Conservation (phyloP, 2,329 filamentous ascomycete species). For the Xylariaceae sp. region DNA sequence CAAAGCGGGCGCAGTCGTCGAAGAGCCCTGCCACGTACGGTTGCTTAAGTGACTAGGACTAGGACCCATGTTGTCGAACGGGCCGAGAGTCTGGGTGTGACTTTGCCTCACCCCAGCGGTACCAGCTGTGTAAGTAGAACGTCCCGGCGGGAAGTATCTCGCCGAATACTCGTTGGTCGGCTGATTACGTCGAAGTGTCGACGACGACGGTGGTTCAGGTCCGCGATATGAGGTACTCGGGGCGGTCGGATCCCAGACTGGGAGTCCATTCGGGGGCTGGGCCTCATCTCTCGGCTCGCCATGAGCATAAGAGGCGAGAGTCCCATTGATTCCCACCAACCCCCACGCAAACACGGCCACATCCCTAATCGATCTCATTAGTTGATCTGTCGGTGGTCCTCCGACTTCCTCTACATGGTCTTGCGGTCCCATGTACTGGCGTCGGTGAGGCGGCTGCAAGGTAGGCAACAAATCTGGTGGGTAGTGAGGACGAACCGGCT, state of each 20-base stretch:
- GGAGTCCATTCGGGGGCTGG: constrained; percentile 54
- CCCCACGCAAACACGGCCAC: constrained; percentile 87
- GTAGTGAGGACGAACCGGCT: constrained; percentile 52
- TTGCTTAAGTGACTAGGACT: constrained; percentile 10
- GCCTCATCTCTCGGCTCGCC: constrained; percentile 60
- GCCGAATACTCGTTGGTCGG: constrained; percentile 8
- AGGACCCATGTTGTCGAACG: constrained; percentile 14
- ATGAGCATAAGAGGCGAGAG: constrained; percentile 57
- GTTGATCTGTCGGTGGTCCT: constrained; percentile 53
- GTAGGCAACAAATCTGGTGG: constrained; percentile 39
- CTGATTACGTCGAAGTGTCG: constrained; percentile 23
- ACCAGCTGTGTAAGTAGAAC: constrained; percentile 12
- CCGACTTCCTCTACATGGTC: constrained; percentile 41
- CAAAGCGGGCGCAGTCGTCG: constrained; percentile 3
- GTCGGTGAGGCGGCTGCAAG: constrained; percentile 39
- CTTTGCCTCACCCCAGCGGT: constrained; percentile 14
- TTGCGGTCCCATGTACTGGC: constrained; percentile 40
- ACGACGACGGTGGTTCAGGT: constrained; percentile 31
- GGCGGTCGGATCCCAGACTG: constrained; percentile 50
- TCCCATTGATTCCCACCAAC: constrained; percentile 72
- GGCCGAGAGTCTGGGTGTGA: constrained; percentile 10
- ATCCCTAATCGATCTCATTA: constrained; percentile 77
- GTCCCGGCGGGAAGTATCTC: constrained; percentile 3
- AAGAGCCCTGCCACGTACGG: constrained; percentile 14
- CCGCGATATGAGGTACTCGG: constrained; percentile 29